Conservation (phyloP, 163 green algal genomes). For the Trebouxia gelatinosa region DNA sequence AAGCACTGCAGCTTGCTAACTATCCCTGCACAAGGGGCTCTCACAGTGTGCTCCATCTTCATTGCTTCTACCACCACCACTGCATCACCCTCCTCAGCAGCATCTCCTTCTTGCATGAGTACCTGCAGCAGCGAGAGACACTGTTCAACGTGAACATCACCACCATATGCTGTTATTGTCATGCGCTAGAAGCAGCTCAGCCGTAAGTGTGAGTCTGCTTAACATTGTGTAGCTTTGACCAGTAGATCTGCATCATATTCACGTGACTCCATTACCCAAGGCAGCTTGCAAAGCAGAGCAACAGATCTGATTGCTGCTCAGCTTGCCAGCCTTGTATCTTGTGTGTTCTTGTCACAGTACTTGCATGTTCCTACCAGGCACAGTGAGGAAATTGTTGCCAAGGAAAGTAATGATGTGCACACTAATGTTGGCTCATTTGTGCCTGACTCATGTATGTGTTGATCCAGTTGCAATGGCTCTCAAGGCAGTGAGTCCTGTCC, state of each 20-base stretch:
- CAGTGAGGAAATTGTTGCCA: too few relatives aligned
- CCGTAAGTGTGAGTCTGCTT: too few relatives aligned
- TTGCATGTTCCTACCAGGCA: too few relatives aligned
- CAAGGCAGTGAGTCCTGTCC: too few relatives aligned
- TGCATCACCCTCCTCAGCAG: slow-evolving; percentile 64
- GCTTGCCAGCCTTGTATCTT: too few relatives aligned
- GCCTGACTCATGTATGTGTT: too few relatives aligned
- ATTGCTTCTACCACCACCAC: slow-evolving; percentile 86
- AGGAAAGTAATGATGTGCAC: too few relatives aligned
- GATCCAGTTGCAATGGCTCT: too few relatives aligned
- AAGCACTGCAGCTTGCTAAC: slow-evolving; percentile 43
- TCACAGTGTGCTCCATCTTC: slow-evolving; percentile 83
- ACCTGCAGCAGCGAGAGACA: slow-evolving; percentile 68
- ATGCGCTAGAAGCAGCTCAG: slow-evolving; percentile 29
- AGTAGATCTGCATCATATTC: not conserved
- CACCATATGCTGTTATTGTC: not conserved
- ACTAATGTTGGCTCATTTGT: too few relatives aligned
- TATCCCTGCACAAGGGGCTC: slow-evolving; percentile 38
- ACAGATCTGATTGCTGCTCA: too few relatives aligned
- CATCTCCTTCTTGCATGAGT: slow-evolving; percentile 40
- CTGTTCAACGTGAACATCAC: slow-evolving; percentile 52
- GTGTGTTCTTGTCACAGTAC: too few relatives aligned
- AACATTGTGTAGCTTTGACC: too few relatives aligned
- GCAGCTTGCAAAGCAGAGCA: not conserved
- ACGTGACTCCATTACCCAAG: not conserved